These are phyloP conservation scores for Rutidosis leptorrhynchoides DNA, from an alignment of 129 eudicot species.

Conservation along the genomic window DNA sequence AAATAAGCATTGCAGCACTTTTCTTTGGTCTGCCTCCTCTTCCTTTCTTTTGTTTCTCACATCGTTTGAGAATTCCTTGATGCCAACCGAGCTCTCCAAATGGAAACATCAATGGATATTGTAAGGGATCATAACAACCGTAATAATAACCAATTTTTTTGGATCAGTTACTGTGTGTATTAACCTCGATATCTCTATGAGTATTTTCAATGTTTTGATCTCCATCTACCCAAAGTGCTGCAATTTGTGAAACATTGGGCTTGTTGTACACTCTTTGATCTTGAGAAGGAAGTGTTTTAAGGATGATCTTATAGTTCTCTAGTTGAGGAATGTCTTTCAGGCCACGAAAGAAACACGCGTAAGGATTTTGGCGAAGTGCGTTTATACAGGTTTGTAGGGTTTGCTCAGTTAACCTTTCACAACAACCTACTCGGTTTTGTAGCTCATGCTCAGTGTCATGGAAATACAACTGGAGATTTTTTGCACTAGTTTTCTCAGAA, in stretches of 20 bases:
- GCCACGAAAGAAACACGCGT: background rate
- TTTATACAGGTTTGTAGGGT: background rate
- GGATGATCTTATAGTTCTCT: background rate
- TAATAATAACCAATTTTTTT: background rate
- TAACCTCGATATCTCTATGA: background rate
- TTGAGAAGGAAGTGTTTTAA: background rate
- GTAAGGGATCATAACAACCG: background rate
- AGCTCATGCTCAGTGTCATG: background rate
- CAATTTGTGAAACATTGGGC: background rate
- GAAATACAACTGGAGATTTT: background rate
- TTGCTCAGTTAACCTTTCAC: background rate
- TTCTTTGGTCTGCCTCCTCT: background rate
- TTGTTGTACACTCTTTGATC: constrained; percentile 4
- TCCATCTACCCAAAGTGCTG: background rate
- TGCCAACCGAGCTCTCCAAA: background rate
- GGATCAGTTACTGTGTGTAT: background rate
- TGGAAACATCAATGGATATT: background rate
- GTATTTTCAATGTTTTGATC: background rate
- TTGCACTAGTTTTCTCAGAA: background rate
- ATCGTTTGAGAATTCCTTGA: background rate
- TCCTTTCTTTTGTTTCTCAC: background rate
- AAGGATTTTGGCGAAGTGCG: background rate
- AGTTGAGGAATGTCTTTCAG: background rate
- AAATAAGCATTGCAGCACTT: background rate
- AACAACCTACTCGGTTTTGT: background rate